Conservation (phyloP, 768 basidiomycete species). For the Pleurotus sapidus region DNA sequence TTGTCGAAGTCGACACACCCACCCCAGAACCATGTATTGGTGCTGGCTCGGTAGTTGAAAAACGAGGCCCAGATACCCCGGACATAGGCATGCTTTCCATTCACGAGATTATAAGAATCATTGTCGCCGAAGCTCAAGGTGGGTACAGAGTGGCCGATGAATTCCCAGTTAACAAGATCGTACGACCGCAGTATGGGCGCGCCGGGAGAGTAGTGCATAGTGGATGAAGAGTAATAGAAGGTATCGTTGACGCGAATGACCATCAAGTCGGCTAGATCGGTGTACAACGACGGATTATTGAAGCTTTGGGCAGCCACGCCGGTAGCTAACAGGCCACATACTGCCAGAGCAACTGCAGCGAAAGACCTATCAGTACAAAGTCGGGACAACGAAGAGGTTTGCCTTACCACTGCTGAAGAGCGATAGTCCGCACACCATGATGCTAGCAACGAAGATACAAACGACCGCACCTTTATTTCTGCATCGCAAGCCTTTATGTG, state of each 20-base stretch:
- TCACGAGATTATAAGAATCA: conserved; percentile 12
- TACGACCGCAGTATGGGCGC: conserved; percentile 17
- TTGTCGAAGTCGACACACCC: conserved; percentile 15
- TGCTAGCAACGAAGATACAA: too few species aligned
- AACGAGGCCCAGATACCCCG: conserved; percentile 16
- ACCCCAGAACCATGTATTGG: conserved; percentile 15
- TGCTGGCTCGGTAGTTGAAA: conserved; percentile 12
- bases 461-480: too few species aligned
- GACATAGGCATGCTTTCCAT: conserved; percentile 15
- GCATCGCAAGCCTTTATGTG: too few species aligned
- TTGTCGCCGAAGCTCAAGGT: conserved; percentile 12
- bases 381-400: too few species aligned
- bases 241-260: conserved; percentile 14
- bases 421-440: too few species aligned
- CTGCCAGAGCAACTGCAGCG: too few species aligned
- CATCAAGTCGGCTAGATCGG: conserved; percentile 14
- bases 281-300: conserved; percentile 11
- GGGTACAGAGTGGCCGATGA: conserved; percentile 16
- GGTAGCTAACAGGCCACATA: too few species aligned
- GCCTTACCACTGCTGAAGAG: too few species aligned
- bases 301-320: background rate
- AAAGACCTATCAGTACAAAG: too few species aligned
- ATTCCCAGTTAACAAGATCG: conserved; percentile 18
- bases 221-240: conserved; percentile 17
- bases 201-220: conserved; percentile 16